A percentile compares a stretch with the other conserved stretches of the same genome.
Evolutionary conservation across 2,329 filamentous ascomycete genomes (phyloP).

Genomic region (Cladosporium oxysporum): DNA sequence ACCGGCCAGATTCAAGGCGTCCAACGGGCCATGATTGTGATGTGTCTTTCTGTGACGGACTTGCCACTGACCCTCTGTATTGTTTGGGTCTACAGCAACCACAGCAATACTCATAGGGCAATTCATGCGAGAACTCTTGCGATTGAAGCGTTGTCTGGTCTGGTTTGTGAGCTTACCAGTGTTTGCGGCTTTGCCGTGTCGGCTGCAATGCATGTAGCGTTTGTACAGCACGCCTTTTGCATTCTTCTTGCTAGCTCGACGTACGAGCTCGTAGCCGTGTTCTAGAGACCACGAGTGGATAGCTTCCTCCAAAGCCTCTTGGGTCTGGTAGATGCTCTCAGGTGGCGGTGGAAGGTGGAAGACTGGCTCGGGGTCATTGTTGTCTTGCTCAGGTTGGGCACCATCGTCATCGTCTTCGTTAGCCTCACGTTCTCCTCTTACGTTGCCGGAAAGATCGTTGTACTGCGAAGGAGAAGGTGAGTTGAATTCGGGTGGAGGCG

Average conservation of each 20-base stretch:
- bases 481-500: constrained; percentile 29
- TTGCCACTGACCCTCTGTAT: constrained; percentile 36
- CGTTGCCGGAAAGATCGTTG: constrained; percentile 8
- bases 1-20: constrained; percentile 33
- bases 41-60: constrained; percentile 36
- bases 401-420: constrained; percentile 28
- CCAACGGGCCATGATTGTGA: constrained; percentile 37
- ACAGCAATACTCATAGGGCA: constrained; percentile 38
- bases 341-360: constrained; percentile 37
- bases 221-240: constrained; percentile 37
- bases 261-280: constrained; percentile 38
- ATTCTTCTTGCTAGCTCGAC: constrained; percentile 38
- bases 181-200: constrained; percentile 34
- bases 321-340: constrained; percentile 31
- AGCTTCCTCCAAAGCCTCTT: constrained; percentile 33
- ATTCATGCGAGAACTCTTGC: constrained; percentile 34
- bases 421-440: constrained; percentile 13
- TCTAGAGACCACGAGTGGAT: constrained; percentile 38
- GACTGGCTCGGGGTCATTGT: constrained; percentile 30
- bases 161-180: constrained; percentile 30
- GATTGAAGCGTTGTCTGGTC: constrained; percentile 30
- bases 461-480: constrained; percentile 23
- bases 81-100: constrained; percentile 34
- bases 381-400: constrained; percentile 22
- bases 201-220: constrained; percentile 39